These are phyloP conservation scores for Hypoxylon rickii DNA, from an alignment of 495 filamentous ascomycete species.

Conservation along the genomic window DNA sequence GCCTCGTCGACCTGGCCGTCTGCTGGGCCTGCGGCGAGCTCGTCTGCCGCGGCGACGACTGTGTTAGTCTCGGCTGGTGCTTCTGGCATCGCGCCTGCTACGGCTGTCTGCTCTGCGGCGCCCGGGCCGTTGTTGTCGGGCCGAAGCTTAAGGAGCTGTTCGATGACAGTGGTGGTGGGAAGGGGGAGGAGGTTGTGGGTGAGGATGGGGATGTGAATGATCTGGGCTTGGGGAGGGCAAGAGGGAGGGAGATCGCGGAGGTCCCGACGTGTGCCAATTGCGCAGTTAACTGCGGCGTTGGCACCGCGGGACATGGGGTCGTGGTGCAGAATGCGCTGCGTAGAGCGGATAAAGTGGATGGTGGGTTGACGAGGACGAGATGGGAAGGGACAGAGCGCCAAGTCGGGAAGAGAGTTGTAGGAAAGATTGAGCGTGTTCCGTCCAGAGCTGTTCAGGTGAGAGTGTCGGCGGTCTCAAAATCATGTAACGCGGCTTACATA, in stretches of 20 bases:
- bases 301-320: constrained; percentile 10
- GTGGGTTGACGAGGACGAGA: constrained; percentile 29
- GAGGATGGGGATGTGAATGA: not conserved
- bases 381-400: constrained; percentile 33
- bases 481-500: not conserved
- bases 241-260: constrained; percentile 37
- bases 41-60: constrained; percentile 48
- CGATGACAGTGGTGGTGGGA: not conserved
- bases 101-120: constrained; percentile 52
- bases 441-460: constrained; percentile 10
- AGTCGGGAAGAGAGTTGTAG: constrained; percentile 11
- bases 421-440: constrained; percentile 18
- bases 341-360: constrained; percentile 34
- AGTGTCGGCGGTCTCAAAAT: not conserved
- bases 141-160: constrained; percentile 16
- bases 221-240: constrained; percentile 5
- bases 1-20: constrained; percentile 47
- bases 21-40: constrained; percentile 57
- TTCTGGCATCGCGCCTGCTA: constrained; percentile 56
- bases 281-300: constrained; percentile 30
- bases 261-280: constrained; percentile 45
- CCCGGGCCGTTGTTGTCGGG: constrained; percentile 19
- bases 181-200: not conserved
- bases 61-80: constrained; percentile 53
- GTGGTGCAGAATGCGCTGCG: constrained; percentile 35